These are phyloP conservation scores for Lactarius vividus DNA, from an alignment of 768 basidiomycete species.

Conservation along the genomic window DNA sequence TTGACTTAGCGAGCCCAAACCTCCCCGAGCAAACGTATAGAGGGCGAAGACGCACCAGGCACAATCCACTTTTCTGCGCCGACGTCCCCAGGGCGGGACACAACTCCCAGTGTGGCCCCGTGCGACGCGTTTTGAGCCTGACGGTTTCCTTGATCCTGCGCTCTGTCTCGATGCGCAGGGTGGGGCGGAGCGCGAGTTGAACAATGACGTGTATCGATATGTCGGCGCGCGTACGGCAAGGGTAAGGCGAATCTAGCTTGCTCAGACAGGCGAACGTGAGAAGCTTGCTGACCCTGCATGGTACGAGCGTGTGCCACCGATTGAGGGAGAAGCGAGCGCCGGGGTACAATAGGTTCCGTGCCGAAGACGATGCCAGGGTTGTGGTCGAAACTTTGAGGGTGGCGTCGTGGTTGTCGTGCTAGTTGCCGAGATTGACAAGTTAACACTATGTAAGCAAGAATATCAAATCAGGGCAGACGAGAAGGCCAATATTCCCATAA, in stretches of 20 bases:
- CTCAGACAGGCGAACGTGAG: conserved; percentile 16
- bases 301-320: not conserved
- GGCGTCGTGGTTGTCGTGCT: no score
- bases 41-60: conserved; percentile 7
- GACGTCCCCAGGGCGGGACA: conserved; percentile 14
- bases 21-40: no score
- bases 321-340: conserved; percentile 6
- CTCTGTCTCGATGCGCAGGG: conserved; percentile 11
- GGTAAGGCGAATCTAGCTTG: not conserved
- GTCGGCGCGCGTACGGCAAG: conserved; percentile 11
- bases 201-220: conserved; percentile 8
- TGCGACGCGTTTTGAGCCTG: conserved; percentile 14
- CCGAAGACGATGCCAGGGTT: conserved; percentile 8
- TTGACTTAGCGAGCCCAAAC: no score
- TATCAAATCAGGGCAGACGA: not conserved
- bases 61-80: conserved; percentile 23
- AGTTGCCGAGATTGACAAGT: no score
- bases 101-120: not conserved
- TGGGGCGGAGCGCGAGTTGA: not conserved
- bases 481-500: not conserved
- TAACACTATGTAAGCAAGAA: not conserved
- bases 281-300: conserved; percentile 4
- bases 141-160: conserved; percentile 15
- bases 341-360: conserved; percentile 14
- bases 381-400: conserved; percentile 14